These are phyloP conservation scores for Phenoliferia sp. DNA, from an alignment of 1,284 basidiomycete genomes.

Conservation along the genomic window DNA sequence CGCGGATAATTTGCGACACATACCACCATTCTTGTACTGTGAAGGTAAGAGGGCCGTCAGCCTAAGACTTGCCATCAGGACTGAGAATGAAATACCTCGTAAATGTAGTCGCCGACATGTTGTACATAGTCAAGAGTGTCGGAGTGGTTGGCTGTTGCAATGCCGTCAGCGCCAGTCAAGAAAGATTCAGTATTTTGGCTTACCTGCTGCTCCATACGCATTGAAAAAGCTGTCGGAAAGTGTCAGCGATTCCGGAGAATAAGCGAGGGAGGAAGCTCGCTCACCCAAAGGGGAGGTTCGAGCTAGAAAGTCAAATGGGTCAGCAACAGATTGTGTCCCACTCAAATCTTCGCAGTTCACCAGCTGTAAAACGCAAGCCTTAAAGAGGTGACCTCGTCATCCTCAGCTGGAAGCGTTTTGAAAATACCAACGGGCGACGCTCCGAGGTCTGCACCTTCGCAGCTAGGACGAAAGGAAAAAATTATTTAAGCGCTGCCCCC, in stretches of 20 bases:
- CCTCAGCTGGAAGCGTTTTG: slow-evolving; percentile 43
- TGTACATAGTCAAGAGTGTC: slow-evolving; percentile 57
- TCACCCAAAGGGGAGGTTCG: slow-evolving; percentile 46
- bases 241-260: neutral
- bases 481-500: neutral
- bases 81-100: slow-evolving; percentile 33
- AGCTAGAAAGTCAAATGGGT: neutral
- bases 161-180: slow-evolving; percentile 66
- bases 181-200: neutral
- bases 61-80: neutral
- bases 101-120: slow-evolving; percentile 50
- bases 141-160: slow-evolving; percentile 52
- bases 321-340: neutral
- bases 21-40: neutral
- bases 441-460: slow-evolving; percentile 45
- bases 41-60: neutral
- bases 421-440: slow-evolving; percentile 49
- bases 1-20: neutral
- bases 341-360: neutral
- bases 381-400: slow-evolving; percentile 50
- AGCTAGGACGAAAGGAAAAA: slow-evolving; percentile 34
- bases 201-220: slow-evolving; percentile 55
- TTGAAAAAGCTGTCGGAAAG: too few species aligned
- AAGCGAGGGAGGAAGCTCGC: neutral
- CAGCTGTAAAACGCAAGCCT: slow-evolving; percentile 44